Evolutionary conservation across 192 early-diverging fungal genomes (phyloP).

Genomic region (Mortierella alpina): DNA sequence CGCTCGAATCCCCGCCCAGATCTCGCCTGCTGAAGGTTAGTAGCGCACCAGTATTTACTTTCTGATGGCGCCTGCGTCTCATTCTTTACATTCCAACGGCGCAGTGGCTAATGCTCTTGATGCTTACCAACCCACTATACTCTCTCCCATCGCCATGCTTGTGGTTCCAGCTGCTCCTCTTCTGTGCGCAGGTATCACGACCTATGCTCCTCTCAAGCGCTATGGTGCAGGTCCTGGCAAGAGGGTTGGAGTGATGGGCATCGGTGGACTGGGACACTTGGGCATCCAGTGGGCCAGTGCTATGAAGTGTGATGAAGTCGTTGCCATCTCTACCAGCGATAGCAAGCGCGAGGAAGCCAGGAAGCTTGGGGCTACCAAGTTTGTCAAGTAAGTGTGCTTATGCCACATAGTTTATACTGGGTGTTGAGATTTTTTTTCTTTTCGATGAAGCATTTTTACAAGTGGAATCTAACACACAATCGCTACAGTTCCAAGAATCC

Average conservation of each 20-base stretch:
- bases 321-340: conserved; percentile 60
- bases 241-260: conserved; percentile 66
- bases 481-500: not conserved
- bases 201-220: conserved; percentile 63
- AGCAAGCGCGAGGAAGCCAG: conserved; percentile 61
- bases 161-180: conserved; percentile 31
- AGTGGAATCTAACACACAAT: too few relatives aligned
- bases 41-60: too few relatives aligned
- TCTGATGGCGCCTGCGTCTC: too few relatives aligned
- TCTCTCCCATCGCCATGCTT: not conserved
- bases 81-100: too few relatives aligned
- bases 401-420: too few relatives aligned
- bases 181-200: conserved; percentile 85
- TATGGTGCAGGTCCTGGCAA: conserved; percentile 51
- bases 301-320: conserved; percentile 56
- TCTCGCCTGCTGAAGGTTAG: conserved; percentile 61
- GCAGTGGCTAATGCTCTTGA: too few relatives aligned
- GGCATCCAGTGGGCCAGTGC: conserved; percentile 69
- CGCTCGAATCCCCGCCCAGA: conserved; percentile 68
- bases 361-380: conserved; percentile 63
- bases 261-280: conserved; percentile 74
- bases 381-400: conserved; percentile 8
- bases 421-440: not conserved
- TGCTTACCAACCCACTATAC: not conserved
- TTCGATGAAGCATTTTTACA: not conserved